Base-by-base conservation (phyloP, 2,329 filamentous ascomycete species). In the Trichoderma simmonsii region DNA sequence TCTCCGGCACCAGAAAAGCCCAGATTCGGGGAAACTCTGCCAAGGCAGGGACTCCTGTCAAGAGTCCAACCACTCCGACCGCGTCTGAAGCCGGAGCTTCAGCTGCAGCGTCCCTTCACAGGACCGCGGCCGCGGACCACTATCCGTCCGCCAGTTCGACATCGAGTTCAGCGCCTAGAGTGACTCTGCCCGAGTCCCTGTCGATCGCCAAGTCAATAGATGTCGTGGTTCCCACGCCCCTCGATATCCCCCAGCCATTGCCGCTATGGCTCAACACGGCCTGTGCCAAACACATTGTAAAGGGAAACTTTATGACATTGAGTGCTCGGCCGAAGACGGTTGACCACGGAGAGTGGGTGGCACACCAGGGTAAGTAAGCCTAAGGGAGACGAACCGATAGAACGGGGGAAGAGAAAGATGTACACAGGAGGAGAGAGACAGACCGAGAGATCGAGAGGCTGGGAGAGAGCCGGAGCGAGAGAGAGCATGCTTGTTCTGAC, bases 301-400 rank as follows among this genome's bases (percentile, higher is more conserved):
- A 96, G 85, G 95, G 95, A 71, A 98, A 98, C 84, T 98, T 98
- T 80, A 94, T 97, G 91, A 98, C 95, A n/a, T 84, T 98, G 74
- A 97, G 95, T 78, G 94, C 94, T 65, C 92, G 95, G 80, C 95
- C 95, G 30, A 95, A 95, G 85, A 95, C 96, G 73, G 93, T 98
- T 64, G 95, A 98, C 78, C 90, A 94, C 80, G 95, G 94, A 75
- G 95, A 98, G 83, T 98, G 95, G 95, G 88, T 98, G 77, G 95
- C 95, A 75, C 94, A 98, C 82, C 95, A 98, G 86, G 91, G 95
- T 97, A 74, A 72, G 72, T 54, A 12, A 9, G 30, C 21, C 30
- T 4, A 36, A 26, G 7, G 14, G n/a, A 36, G 60, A 36, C 14
- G 2, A 3, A 39, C 14, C 7, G 21, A 24, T 21, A 36, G 43